phyloP scores from a whole-genome alignment of 345 rosid species.

The Populus simonii region DNA sequence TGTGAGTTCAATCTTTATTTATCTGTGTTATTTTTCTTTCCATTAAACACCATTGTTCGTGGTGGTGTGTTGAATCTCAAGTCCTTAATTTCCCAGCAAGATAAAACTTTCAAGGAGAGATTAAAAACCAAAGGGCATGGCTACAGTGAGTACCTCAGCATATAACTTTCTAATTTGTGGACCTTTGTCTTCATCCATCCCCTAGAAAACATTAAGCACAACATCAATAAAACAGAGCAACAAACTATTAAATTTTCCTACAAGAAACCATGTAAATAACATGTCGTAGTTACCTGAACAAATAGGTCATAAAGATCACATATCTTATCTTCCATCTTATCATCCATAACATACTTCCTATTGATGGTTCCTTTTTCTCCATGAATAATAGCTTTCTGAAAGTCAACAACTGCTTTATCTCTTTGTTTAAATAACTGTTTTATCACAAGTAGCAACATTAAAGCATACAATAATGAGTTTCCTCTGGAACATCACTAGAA shows the following conservation, averaged over 20 bases:
- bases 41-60: too few relatives aligned
- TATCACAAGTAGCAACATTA: conserved; percentile 1
- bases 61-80: too few relatives aligned
- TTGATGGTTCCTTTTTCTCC: conserved; percentile 15
- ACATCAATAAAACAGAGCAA: conserved; percentile 14
- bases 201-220: conserved; percentile 23
- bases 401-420: conserved; percentile 18
- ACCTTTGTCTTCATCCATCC: conserved; percentile 43
- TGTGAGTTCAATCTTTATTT: too few relatives aligned
- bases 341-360: conserved; percentile 21
- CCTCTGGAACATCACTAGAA: neutral
- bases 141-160: conserved; percentile 27
- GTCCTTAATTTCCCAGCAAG: too few relatives aligned
- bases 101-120: neutral
- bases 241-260: neutral
- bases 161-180: conserved; percentile 40
- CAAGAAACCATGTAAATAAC: neutral
- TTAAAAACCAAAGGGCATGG: neutral
- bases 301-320: conserved; percentile 42
- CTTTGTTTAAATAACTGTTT: conserved; percentile 20
- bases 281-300: neutral
- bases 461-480: neutral
- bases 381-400: conserved; percentile 15
- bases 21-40: too few relatives aligned
- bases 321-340: conserved; percentile 36